Base-by-base conservation (phyloP, 73 alveolate genomes). In the Tetrahymena malaccensis region DNA sequence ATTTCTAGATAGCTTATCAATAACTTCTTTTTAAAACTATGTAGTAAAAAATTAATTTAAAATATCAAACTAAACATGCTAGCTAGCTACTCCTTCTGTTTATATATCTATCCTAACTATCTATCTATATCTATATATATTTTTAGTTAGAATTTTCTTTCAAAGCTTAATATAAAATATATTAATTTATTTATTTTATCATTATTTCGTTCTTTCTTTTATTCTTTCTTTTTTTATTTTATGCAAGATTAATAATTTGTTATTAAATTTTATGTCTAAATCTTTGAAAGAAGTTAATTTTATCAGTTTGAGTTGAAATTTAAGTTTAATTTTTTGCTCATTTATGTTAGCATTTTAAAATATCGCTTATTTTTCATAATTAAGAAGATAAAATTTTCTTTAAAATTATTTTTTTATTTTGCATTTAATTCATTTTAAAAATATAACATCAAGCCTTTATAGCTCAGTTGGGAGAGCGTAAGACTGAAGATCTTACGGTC, bases 401-500 rank as follows among this genome's bases (percentile, higher is more conserved):
- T 4, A 4, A 40, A 40, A 40, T 4, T 4, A 7, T 7, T 7
- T 40, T 40, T 40, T 40, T 40, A 40, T 0, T 40, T 40, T 40
- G 44, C 44, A 40, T 40, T 7, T 40, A n/a, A 6, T 40, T 40
- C 43, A 2, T 7, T 40, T 40, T 6, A 40, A 40, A 50, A 2
- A 50, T 2, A 50, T 50, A 50, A 15, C 27, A 21, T 50, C 6
- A 50, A 50, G 83, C 83, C 83, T 50, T 85, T 94, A 94, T 94
- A 94, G 96, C 96, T 94, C 96, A 94, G 96, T 94, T 94, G 96
- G 96, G 96, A 94, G 96, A 94, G 96, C 96, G 96, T 94, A 94
- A 94, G 96, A 94, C 96, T 94, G 96, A 94, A 94, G 96, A 94
- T 94, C 96, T 94, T 94, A 94, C 85, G 85, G 96, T 94, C n/a